Evolutionary conservation across 2,329 filamentous ascomycete genomes (phyloP), one percentile per base, ranked within the genome.

Genomic region (Gnomoniopsis smithogilvyi): DNA sequence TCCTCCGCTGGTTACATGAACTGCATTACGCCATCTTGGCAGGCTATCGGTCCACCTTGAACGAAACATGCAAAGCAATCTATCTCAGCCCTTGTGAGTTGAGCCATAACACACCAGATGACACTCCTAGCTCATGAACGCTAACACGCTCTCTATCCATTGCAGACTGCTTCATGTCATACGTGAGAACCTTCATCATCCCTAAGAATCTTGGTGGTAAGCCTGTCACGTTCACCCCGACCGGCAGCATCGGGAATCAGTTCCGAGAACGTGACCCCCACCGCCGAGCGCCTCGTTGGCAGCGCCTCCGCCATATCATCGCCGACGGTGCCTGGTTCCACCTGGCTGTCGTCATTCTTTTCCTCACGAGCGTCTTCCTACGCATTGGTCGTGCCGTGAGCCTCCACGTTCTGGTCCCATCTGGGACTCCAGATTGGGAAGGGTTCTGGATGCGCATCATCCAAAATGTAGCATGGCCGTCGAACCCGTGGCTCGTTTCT

Each of bases 381-480:
- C 53, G 61, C 14, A 41, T 61, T 4, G n/a, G 46, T 12, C 63
- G 79, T 33, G 41, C 38, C 59, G 81, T 78, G 68, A 78, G 81
- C 64, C 67, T 73, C 38, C 65, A 72, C 17, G n/a, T n/a, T n/a
- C n/a, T n/a, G n/a, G n/a, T n/a, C n/a, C n/a, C n/a, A n/a, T n/a
- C n/a, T n/a, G n/a, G n/a, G n/a, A 68, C 77, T 24, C 66, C 72
- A 21, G 67, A 69, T 4, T 69, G 72, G 36, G 70, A 70, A 62
- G 73, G 75, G 11, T 70, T 78, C n/a, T 72, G 85, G 17, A 66
- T 80, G 51, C 78, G 77, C 64, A 72, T 88, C 3, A 67, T 87
- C 45, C 85, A 83, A 0, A 83, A 86, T 67, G 82, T 82, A 14
- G 82, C 81, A 71, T 87, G 84, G 84, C 83, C 83, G 6, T 84